Conservation (phyloP, 2,329 filamentous ascomycete species). For the Colletotrichum phormii region DNA sequence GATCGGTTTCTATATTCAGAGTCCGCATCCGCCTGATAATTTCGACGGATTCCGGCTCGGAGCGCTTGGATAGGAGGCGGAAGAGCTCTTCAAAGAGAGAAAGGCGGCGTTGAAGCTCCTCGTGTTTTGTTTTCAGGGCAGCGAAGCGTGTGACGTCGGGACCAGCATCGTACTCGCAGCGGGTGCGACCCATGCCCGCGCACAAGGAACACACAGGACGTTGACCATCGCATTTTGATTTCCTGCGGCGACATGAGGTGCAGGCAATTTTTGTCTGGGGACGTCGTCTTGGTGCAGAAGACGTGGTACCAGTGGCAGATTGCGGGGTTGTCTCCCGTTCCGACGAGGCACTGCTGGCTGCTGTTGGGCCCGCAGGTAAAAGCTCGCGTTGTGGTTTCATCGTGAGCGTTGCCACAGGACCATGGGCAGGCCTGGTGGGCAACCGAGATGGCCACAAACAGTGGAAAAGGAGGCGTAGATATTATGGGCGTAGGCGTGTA, state of each 20-base stretch:
- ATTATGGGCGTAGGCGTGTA: conserved; percentile 17
- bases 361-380: conserved; percentile 31
- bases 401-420: conserved; percentile 13
- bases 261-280: conserved; percentile 37
- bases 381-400: conserved; percentile 38
- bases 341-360: conserved; percentile 26
- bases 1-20: conserved; percentile 25
- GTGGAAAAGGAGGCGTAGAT: background rate
- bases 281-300: conserved; percentile 25
- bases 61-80: conserved; percentile 25
- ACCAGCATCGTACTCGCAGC: conserved; percentile 37
- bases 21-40: conserved; percentile 36
- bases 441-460: conserved; percentile 10
- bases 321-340: conserved; percentile 30
- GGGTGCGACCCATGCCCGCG: conserved; percentile 32
- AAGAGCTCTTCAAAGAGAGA: conserved; percentile 35
- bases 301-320: conserved; percentile 14
- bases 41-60: conserved; percentile 35
- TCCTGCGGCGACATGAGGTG: conserved; percentile 35
- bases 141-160: conserved; percentile 36
- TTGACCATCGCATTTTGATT: conserved; percentile 36
- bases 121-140: conserved; percentile 33
- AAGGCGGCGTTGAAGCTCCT: conserved; percentile 33
- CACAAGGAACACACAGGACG: conserved; percentile 37
- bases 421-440: conserved; percentile 13